A percentile compares a stretch with the other conserved stretches of the same genome.
phyloP scores from a whole-genome alignment of 2,329 filamentous ascomycete genomes.

The Alternaria sp. region DNA sequence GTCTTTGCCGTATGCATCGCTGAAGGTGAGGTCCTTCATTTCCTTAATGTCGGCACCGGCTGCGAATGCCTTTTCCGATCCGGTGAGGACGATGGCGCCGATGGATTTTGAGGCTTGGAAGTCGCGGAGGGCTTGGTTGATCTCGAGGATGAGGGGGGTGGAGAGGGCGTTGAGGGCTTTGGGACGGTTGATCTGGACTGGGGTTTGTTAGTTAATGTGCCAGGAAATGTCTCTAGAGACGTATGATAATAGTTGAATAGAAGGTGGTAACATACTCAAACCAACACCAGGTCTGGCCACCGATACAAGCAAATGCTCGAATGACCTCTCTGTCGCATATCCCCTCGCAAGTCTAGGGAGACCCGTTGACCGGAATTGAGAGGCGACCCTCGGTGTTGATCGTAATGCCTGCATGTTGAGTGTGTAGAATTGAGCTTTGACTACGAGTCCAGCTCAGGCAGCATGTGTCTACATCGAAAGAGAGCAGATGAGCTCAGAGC shows the following conservation, averaged over 20 bases:
- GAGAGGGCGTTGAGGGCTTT: slow-evolving; percentile 95
- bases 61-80: slow-evolving; percentile 78
- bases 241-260: neutral
- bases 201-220: slow-evolving; percentile 21
- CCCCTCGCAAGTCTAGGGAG: slow-evolving; percentile 63
- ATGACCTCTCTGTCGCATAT: slow-evolving; percentile 59
- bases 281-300: slow-evolving; percentile 88
- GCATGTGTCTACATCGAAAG: neutral
- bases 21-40: slow-evolving; percentile 92
- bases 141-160: slow-evolving; percentile 87
- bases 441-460: neutral
- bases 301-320: slow-evolving; percentile 83
- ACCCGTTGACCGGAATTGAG: slow-evolving; percentile 62
- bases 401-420: slow-evolving; percentile 58
- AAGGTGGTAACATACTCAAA: slow-evolving; percentile 66
- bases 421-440: slow-evolving; percentile 10
- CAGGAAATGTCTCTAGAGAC: too few relatives aligned
- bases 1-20: slow-evolving; percentile 82
- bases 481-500: slow-evolving; percentile 2
- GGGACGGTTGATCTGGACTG: slow-evolving; percentile 91
- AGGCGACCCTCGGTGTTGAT: slow-evolving; percentile 66
- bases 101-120: slow-evolving; percentile 43
- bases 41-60: slow-evolving; percentile 98
- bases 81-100: slow-evolving; percentile 71
- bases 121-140: slow-evolving; percentile 56